Evolutionary conservation across 805 yeast species (phyloP), one percentile per base, ranked within the genome.

Genomic region (Zygotorulaspora florentina): DNA sequence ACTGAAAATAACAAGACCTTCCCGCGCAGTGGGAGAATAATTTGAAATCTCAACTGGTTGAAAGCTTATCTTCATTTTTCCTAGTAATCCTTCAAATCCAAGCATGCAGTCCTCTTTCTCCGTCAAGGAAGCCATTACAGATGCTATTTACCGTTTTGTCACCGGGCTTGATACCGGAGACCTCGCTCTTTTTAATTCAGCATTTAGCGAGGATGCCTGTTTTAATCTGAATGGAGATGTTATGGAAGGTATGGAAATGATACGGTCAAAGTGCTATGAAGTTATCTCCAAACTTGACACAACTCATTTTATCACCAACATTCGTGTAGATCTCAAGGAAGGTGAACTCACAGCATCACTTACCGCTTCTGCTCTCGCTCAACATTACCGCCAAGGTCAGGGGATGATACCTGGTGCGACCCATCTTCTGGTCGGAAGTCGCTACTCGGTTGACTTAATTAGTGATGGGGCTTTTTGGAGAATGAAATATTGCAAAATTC

Each of bases 291-390:
- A 35, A 34, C 42, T 44, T 20, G 44, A 39, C 17, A 33, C 45
- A n/a, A 40, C 42, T n/a, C 47, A 44, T 27, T 27, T 30, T 33
- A 17, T 44, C n/a, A 39, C 35, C 18, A 34, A 36, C 35, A 15
- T 44, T 26, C 47, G 47, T 25, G 44, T 44, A 3, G 35, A 39
- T 33, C 29, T 44, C 20, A 26, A 40, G 29, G 47, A 34, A 13
- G 40, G 29, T 6, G 20, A 33, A 7, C 10, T 25, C 12, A 29
- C 9, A 12, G 47, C 47, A 11, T 26, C 30, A 17, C 9, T 40
- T 12, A 44, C 47, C 10, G 44, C 47, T 9, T 23, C 42, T 31
- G 29, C 34, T 12, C 31, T 44, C 12, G 44, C 47, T 6, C 44
- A 44, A 35, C 47, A 44, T 20, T 44, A 31, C 30, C 44, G 47